Evolutionary conservation across 2,329 filamentous ascomycete genomes (phyloP).

Genomic region (Albophoma yamanashiensis): DNA sequence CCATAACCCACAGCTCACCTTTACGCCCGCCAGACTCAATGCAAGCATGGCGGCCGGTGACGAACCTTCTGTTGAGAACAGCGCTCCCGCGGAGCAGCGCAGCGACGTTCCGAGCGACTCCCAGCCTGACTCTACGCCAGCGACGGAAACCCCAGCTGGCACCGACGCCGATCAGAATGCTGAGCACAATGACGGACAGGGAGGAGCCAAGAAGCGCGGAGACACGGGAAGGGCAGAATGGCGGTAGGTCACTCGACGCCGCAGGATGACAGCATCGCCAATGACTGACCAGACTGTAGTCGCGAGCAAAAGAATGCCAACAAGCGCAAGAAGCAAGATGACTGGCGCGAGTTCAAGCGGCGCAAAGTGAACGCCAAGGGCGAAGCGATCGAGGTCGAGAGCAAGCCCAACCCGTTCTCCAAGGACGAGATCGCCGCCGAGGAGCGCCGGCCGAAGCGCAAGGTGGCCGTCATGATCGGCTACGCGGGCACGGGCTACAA

Average conservation of each 20-base stretch:
- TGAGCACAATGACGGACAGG: conserved; percentile 4
- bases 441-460: conserved; percentile 81
- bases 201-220: conserved; percentile 7
- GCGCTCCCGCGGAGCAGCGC: conserved; percentile 7
- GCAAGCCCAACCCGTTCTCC: conserved; percentile 37
- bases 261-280: conserved; percentile 7
- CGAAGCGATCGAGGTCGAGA: conserved; percentile 17
- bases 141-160: neutral
- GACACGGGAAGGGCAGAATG: conserved; percentile 17
- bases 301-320: conserved; percentile 20
- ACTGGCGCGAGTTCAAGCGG: conserved; percentile 30
- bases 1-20: neutral
- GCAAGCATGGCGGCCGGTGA: conserved; percentile 21
- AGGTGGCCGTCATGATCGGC: conserved; percentile 90
- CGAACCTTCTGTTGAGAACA: conserved; percentile 16
- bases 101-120: conserved; percentile 4
- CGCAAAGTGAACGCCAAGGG: conserved; percentile 27
- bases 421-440: conserved; percentile 84
- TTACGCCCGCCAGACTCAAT: conserved; percentile 9
- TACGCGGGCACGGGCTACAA: conserved; percentile 96
- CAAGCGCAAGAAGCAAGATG: conserved; percentile 27
- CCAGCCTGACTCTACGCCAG: neutral
- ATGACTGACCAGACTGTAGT: conserved; percentile 24
- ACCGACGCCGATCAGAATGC: neutral
- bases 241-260: conserved; percentile 3